Evolutionary conservation across 805 yeast genomes (phyloP), one percentile per base, ranked within the genome.

Genomic region (Teunomyces lycoperdinae): DNA sequence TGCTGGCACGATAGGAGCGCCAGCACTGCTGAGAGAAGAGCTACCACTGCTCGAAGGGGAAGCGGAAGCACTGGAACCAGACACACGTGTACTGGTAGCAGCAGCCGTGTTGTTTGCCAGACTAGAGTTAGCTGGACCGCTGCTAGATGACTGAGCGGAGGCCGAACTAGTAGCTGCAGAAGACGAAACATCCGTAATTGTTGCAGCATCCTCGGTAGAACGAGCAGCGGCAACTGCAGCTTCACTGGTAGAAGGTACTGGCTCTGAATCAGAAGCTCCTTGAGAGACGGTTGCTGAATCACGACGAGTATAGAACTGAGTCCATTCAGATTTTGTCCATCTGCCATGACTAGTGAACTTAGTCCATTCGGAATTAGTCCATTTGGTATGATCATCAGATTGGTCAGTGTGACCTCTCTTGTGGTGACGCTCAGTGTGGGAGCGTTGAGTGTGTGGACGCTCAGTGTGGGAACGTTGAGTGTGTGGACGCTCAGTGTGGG

Each of bases 191-290:
- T 14, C 17, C 6, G 38, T 33, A 9, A 42, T 36, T 43, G 28
- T 9, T 14, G 34, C 31, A 33, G 42, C 32, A 43, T 39, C 33
- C 9, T 28, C 44, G 20, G 9, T 41, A 6, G 29, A 34, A 26
- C 46, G 41, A 24, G 47, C 32, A 24, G 40, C 43, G 9, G 48
- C 42, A 9, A 39, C 30, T 4, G 42, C 14, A 14, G 43, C 42
- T 20, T n/a, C 32, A 10, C 31, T 40, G n/a, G 46, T 3, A 24
- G 34, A 9, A 32, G 14, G 17, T 13, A 17, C 13, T 32, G 34
- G 9, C 9, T 32, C 17, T 8, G 34, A 32, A 7, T 11, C 34
- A 32, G 34, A 32, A 32, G 34, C 34, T 32, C 4, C 34, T 32
- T 32, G 10, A 8, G 34, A 32, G 34, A 13, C 16, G 14, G 34